Percentiles rank a stretch among this genome's conserved stretches.
Conservation (phyloP, 495 filamentous ascomycete species). For the Tuber umbilicatum region DNA sequence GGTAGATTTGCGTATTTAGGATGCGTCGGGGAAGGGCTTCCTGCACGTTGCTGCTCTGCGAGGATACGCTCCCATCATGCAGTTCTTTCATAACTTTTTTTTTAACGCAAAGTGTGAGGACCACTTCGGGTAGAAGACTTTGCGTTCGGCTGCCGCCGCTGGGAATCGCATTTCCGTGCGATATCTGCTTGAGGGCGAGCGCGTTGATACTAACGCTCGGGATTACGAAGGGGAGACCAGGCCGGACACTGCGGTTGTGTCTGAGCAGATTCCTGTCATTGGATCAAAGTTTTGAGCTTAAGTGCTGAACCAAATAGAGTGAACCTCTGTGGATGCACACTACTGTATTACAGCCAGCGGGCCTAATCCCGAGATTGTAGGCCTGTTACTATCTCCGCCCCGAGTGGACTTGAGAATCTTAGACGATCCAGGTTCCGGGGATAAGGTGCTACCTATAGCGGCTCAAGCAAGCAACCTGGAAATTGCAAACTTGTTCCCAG, state of each 20-base stretch:
- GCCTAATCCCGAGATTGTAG: background rate
- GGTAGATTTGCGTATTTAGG: background rate
- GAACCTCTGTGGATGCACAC: background rate
- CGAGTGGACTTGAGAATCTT: background rate
- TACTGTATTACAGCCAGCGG: background rate
- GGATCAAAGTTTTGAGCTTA: background rate
- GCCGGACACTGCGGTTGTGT: conserved; percentile 6
- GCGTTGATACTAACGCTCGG: background rate
- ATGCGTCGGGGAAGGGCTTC: background rate
- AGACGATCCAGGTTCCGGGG: background rate
- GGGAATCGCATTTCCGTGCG: background rate
- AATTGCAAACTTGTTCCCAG: background rate
- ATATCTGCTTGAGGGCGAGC: background rate
- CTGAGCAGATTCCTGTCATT: background rate
- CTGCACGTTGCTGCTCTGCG: conserved; percentile 6
- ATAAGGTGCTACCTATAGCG: background rate
- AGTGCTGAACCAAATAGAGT: background rate
- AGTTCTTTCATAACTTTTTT: background rate
- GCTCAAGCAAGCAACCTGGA: background rate
- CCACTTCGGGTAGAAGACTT: background rate
- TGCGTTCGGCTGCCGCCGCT: conserved; percentile 2
- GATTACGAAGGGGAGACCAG: background rate
- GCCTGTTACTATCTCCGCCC: background rate
- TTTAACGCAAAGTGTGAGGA: background rate
- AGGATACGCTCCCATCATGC: conserved; percentile 7